A percentile compares a stretch with the other conserved stretches of the same genome.
Conservation (phyloP, 2,329 filamentous ascomycete species). For the Calonectria crousiana region DNA sequence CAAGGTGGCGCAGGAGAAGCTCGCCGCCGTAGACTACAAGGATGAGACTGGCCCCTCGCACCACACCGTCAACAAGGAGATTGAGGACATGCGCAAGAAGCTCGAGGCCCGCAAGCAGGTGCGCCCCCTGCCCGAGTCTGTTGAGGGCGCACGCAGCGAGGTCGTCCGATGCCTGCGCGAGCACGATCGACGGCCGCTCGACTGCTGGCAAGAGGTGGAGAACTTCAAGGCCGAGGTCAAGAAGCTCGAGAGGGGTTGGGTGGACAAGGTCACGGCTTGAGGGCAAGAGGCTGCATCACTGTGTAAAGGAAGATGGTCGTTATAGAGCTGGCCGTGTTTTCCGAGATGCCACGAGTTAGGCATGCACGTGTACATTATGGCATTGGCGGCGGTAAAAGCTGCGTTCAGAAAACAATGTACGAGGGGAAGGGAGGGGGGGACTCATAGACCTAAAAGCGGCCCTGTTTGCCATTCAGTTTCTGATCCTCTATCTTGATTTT, state of each 20-base stretch:
- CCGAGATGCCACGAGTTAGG: constrained; percentile 27
- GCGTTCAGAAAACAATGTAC: constrained; percentile 45
- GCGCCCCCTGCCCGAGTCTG: constrained; percentile 75
- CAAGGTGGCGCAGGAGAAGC: constrained; percentile 74
- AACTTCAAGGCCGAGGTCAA: constrained; percentile 90
- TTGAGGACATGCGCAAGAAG: constrained; percentile 68
- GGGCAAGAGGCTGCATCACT: not conserved
- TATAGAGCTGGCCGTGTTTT: constrained; percentile 31
- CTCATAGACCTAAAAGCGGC: constrained; percentile 38
- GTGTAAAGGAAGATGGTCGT: constrained; percentile 6
- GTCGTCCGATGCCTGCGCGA: constrained; percentile 85
- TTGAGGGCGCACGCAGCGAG: constrained; percentile 80
- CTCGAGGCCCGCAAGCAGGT: constrained; percentile 74
- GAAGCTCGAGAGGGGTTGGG: constrained; percentile 87
- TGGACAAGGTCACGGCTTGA: constrained; percentile 79
- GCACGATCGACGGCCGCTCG: constrained; percentile 88
- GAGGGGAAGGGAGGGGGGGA: constrained; percentile 23
- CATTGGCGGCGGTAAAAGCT: constrained; percentile 47
- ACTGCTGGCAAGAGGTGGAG: constrained; percentile 96
- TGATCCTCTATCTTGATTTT: constrained; percentile 24
- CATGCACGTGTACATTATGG: constrained; percentile 49
- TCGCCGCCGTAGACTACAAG: constrained; percentile 60
- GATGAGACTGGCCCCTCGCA: constrained; percentile 50
- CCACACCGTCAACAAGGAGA: constrained; percentile 69
- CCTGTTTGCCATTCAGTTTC: constrained; percentile 36